Conservation (phyloP, 2,329 filamentous ascomycete species). For the Dactylellina cionopaga region DNA sequence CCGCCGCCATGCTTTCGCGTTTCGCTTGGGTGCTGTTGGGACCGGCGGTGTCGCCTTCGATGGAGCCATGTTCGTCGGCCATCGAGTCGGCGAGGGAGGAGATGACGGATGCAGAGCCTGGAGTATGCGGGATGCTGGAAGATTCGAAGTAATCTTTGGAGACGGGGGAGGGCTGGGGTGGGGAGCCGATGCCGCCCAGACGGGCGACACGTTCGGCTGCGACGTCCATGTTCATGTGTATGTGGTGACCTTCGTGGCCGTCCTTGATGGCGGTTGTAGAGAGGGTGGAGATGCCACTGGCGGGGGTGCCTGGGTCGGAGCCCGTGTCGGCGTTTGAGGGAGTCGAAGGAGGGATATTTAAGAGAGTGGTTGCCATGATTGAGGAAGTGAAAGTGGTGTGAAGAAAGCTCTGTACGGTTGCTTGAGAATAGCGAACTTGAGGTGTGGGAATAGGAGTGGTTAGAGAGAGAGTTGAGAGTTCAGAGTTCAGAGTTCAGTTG, state of each 20-base stretch:
- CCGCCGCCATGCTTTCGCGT: constrained; percentile 45
- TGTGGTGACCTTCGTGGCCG: constrained; percentile 56
- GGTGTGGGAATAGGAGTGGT: constrained; percentile 10
- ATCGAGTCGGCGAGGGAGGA: constrained; percentile 51
- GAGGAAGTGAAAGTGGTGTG: neutral
- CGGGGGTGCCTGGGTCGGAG: constrained; percentile 55
- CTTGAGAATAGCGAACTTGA: neutral
- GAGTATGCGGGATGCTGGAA: constrained; percentile 31
- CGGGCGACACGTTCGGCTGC: constrained; percentile 55
- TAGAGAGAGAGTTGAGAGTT: constrained; percentile 1
- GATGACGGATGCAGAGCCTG: constrained; percentile 41
- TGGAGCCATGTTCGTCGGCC: constrained; percentile 45
- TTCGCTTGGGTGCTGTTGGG: constrained; percentile 51
- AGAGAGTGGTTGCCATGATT: constrained; percentile 49
- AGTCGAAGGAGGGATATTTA: constrained; percentile 48
- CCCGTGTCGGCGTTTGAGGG: constrained; percentile 12
- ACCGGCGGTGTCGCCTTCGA: constrained; percentile 40
- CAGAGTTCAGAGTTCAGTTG: too few relatives aligned
- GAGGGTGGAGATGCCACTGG: constrained; percentile 56
- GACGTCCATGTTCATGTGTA: constrained; percentile 45
- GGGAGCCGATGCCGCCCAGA: constrained; percentile 48
- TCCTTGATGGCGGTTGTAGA: constrained; percentile 58
- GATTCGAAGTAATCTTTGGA: constrained; percentile 43
- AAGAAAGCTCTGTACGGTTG: neutral
- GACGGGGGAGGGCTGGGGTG: constrained; percentile 23